Evolutionary conservation across 331 rosid genomes (phyloP), one percentile per base, ranked within the genome.

Genomic region (Malus hybrid): DNA sequence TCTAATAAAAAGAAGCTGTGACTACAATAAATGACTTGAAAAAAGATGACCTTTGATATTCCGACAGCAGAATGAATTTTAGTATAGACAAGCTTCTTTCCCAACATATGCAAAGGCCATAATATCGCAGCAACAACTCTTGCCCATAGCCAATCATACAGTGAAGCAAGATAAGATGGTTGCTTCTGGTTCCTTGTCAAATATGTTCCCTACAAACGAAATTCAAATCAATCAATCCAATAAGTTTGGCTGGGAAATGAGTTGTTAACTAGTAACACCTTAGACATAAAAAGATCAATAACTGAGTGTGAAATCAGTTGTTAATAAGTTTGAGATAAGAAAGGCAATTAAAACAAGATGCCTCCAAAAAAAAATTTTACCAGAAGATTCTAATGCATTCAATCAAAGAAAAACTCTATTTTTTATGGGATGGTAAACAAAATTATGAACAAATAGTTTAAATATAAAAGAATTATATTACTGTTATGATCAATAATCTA

Each of bases 121-220:
- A 94, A 73, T 72, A 92, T 77, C 71, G 89, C 82, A 44, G 91
- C 93, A 24, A 81, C 62, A 65, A 82, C 60, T 85, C 95, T 94
- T 84, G 99, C 95, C 90, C 96, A 87, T 69, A 90, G 52, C 92
- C 89, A 92, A 10, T 94, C 99, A 75, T 83, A 79, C 70, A 85
- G 56, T 63, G 96, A 89, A 77, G 36, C 78, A 61, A 85, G 74
- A 81, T 75, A 72, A 2, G 89, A 83, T 63, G 99, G 91, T 12
- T 90, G 86, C 80, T 78, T 86, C 74, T 54, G 86, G 76, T 85
- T 77, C 84, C 74, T 89, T 50, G 87, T 84, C 78, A 94, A 85
- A 74, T 85, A 94, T 70, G 80, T 88, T 50, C 99, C 99, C 99
- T 94, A 73, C n/a, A 62, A 78, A 63, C 78, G 56, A 85, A 71